Conservation (phyloP, 352 stramenopile species). For the Phytopythium helicoides region DNA sequence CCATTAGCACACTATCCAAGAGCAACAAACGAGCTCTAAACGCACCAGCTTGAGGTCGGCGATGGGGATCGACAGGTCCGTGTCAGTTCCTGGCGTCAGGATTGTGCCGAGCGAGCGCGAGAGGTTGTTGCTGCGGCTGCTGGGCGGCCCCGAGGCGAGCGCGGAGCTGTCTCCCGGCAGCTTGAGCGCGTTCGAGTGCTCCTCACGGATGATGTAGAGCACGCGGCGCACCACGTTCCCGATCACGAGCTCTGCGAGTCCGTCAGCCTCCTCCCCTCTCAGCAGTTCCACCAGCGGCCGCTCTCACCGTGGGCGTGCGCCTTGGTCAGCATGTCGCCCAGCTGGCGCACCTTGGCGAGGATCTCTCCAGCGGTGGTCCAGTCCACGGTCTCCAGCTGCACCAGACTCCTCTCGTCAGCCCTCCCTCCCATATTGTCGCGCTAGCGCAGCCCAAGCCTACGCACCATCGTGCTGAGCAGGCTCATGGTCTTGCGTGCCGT, state of each 20-base stretch:
- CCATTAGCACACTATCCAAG: background rate
- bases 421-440: too few species aligned
- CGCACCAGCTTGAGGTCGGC: conserved; percentile 74
- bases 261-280: background rate
- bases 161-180: conserved; percentile 18
- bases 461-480: conserved; percentile 70
- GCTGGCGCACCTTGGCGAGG: conserved; percentile 78
- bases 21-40: too few species aligned
- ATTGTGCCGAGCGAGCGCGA: conserved; percentile 79
- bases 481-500: conserved; percentile 77
- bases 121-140: conserved; percentile 58
- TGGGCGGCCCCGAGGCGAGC: conserved; percentile 11
- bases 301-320: conserved; percentile 62
- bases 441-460: too few species aligned
- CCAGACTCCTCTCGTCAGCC: background rate
- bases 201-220: conserved; percentile 88
- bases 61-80: conserved; percentile 80
- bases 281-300: too few species aligned
- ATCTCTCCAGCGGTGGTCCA: conserved; percentile 81
- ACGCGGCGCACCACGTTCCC: conserved; percentile 89
- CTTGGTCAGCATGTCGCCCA: conserved; percentile 82
- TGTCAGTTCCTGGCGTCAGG: conserved; percentile 74
- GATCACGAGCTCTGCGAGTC: conserved; percentile 70
- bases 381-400: conserved; percentile 73
- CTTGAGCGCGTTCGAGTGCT: conserved; percentile 79